These are phyloP conservation scores for Trichocladium antarcticum DNA, from an alignment of 495 filamentous ascomycete species.

Conservation along the genomic window DNA sequence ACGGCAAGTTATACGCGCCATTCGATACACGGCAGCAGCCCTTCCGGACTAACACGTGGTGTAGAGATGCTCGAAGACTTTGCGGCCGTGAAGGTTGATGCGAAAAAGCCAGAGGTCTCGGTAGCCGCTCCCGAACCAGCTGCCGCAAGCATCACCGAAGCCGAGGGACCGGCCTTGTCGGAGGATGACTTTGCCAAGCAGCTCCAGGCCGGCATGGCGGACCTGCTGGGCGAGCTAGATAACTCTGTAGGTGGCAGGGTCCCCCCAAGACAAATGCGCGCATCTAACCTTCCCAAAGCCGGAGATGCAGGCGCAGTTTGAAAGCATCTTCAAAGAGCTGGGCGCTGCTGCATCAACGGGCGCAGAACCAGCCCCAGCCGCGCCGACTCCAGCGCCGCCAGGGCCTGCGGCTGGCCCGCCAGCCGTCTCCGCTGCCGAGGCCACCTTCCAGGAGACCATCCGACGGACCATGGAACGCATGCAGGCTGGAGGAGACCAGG, in stretches of 20 bases:
- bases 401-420: conserved; percentile 10
- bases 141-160: conserved; percentile 9
- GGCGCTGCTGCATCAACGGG: conserved; percentile 38
- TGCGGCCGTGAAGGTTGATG: conserved; percentile 42
- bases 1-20: conserved; percentile 46
- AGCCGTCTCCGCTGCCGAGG: conserved; percentile 28
- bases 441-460: conserved; percentile 83
- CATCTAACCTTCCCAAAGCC: conserved; percentile 33
- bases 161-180: conserved; percentile 31
- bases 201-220: conserved; percentile 78
- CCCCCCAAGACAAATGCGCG: no score
- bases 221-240: conserved; percentile 60
- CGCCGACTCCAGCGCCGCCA: conserved; percentile 14
- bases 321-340: conserved; percentile 71
- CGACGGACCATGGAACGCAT: conserved; percentile 86
- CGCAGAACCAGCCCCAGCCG: conserved; percentile 14
- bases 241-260: conserved; percentile 36
- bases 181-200: conserved; percentile 75
- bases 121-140: conserved; percentile 32
- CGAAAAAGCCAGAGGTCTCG: conserved; percentile 35
- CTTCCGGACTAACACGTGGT: conserved; percentile 2
- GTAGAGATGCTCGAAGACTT: conserved; percentile 90
- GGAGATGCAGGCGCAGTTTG: conserved; percentile 78
- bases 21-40: not conserved
- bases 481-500: conserved; percentile 72